Base-by-base conservation (phyloP, 1,139 yeast species). In the Yamadazyma songkhlaensis region DNA sequence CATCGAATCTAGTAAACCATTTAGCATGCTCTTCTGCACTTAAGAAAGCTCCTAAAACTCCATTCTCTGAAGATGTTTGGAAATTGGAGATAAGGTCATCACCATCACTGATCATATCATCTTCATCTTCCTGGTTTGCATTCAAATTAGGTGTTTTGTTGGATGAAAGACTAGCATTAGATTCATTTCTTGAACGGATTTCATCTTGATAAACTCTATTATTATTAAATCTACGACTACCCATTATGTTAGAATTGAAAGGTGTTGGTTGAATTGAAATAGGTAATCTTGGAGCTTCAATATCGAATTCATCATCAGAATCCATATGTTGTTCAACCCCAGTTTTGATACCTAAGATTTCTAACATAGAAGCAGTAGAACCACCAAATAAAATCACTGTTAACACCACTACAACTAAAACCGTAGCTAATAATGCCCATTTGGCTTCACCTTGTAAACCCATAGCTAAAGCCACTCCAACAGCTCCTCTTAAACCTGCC, bases 401-500 rank as follows among this genome's bases (percentile, higher is more conserved):
- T 32, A 94, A 70, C 24, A 94, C 98, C 12, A 94, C 99, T 21
- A 92, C 97, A 10, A 94, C 97, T 37, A 94, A 67, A 1, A 94
- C 97, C 0, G 98, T 94, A 1, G 98, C 98, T 41, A 92, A 67
- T 37, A 94, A 64, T 0, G 96, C 82, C 61, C 85, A 83, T 47
- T 92, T 94, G 38, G 88, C 83, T 55, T 90, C 97, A 43, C 98
- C 98, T 60, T 87, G 95, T 35, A 94, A 68, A 2, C 98, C 98
- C 80, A 95, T 90, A 0, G 98, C 98, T 53, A 94, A 74, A 0
- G 98, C 99, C 3, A 94, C 99, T 48, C 99, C 99, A 25, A 94
- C 99, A 1, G 99, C 99, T 42, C 99, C 99, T 55, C 99, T 74
- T 42, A 94, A 71, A 5, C 99, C 99, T 2, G 98, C 98, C 99